These are phyloP conservation scores for Parascedosporium putredinis DNA, from an alignment of 2,329 filamentous ascomycete species.

Conservation along the genomic window DNA sequence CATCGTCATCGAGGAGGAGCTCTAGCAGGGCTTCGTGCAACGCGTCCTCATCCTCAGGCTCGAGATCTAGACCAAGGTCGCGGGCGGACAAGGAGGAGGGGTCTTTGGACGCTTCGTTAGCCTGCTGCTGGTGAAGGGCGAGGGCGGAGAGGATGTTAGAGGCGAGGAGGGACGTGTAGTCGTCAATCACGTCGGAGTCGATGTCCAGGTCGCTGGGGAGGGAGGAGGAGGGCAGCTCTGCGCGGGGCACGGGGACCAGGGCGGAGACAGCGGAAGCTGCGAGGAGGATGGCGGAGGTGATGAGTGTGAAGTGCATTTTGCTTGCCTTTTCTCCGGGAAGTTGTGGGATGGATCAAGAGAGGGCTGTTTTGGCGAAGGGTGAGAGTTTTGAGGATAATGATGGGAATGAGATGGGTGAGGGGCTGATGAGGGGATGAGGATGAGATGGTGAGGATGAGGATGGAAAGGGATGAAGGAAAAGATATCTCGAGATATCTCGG, in stretches of 20 bases:
- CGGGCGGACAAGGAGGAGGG: neutral
- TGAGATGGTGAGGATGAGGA: neutral
- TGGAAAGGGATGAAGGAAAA: neutral
- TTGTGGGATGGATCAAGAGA: neutral
- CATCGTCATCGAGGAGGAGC: neutral
- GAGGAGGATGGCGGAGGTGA: neutral
- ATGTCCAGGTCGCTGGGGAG: neutral
- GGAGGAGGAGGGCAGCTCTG: neutral
- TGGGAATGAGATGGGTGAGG: neutral
- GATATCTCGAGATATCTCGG: neutral
- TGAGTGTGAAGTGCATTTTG: neutral
- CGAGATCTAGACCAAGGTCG: neutral
- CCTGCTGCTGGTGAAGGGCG: constrained; percentile 1
- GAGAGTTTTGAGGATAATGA: neutral
- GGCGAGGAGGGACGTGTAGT: neutral
- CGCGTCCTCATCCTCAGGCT: no score
- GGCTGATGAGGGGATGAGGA: neutral
- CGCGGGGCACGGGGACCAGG: neutral
- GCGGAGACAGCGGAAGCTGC: neutral
- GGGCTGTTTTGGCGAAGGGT: neutral
- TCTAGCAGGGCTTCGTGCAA: neutral
- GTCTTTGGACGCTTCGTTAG: neutral
- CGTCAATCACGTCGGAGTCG: neutral
- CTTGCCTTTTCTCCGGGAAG: neutral
- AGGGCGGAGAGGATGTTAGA: neutral